These are phyloP conservation scores for Phytophthora cajani DNA, from an alignment of 352 stramenopile genomes.

Conservation along the genomic window DNA sequence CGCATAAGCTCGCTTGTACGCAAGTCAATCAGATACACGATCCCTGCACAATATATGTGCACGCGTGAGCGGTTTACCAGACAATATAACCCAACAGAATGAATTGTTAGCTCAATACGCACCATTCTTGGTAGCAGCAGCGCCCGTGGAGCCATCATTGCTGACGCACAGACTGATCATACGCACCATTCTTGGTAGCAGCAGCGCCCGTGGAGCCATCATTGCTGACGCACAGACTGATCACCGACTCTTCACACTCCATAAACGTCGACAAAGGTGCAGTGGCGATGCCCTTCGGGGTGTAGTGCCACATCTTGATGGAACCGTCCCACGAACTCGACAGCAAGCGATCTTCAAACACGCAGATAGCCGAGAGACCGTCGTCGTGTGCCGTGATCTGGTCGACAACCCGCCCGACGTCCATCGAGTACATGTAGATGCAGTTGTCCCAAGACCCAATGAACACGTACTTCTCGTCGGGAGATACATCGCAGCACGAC, in stretches of 20 bases:
- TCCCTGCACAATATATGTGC: slow-evolving; percentile 30
- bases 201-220: slow-evolving; percentile 69
- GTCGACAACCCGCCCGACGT: slow-evolving; percentile 80
- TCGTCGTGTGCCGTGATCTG: slow-evolving; percentile 85
- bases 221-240: slow-evolving; percentile 70
- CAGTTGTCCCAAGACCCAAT: slow-evolving; percentile 85
- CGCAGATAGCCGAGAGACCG: slow-evolving; percentile 74
- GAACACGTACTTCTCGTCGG: slow-evolving; percentile 86
- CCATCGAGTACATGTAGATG: slow-evolving; percentile 90
- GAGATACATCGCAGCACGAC: slow-evolving; percentile 81
- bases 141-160: slow-evolving; percentile 58
- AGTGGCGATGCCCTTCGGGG: slow-evolving; percentile 65
- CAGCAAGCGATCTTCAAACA: slow-evolving; percentile 77
- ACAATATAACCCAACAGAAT: neutral
- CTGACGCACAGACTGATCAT: slow-evolving; percentile 75
- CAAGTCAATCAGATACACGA: slow-evolving; percentile 79
- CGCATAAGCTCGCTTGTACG: slow-evolving; percentile 69
- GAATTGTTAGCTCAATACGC: slow-evolving; percentile 6
- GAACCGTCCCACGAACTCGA: slow-evolving; percentile 81
- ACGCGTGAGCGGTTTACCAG: neutral
- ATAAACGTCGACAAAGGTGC: slow-evolving; percentile 73
- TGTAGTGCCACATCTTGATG: slow-evolving; percentile 86
- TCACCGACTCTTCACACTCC: slow-evolving; percentile 78
- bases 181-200: slow-evolving; percentile 68
- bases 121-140: slow-evolving; percentile 76